Base-by-base conservation (phyloP, 768 basidiomycete genomes). In the Trametes sanguinea region DNA sequence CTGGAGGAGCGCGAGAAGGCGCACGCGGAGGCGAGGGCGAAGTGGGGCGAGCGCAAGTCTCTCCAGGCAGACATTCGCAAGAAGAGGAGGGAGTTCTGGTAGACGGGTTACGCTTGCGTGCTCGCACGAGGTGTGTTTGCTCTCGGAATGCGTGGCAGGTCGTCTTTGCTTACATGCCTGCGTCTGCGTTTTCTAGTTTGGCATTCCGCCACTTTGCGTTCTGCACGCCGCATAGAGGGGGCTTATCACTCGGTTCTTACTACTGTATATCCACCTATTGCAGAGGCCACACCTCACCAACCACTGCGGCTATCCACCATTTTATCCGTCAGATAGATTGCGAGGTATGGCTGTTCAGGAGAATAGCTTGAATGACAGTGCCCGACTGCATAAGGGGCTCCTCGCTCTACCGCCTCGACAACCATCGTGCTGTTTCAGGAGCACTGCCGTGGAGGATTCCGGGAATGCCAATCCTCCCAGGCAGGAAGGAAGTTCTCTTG, bases 11-110 rank as follows among this genome's bases (percentile, higher is more conserved):
- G 83, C 60, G 82, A 86, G 22, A 75, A 67, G 53, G 75, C 75
- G 67, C 84, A 86, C 59, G 80, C 75, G 57, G 74, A 71, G 54
- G 71, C 75, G 33, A 78, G 84, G 64, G 81, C 76, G 30, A 76
- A 78, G 62, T 93, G 92, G 92, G 87, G 89, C 27, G 88, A 92
- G 75, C 81, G 81, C 70, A 87, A 86, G 73, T 67, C 79, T 45
- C 76, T 87, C 57, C 77, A 83, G 4, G 80, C 78, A 72, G 87
- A 86, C n/a, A 84, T 92, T 52, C 76, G 81, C 66, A 78, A 78
- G 70, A 90, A 87, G 74, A 81, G 90, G 65, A 83, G 83, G 66
- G 81, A 85, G 71, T 80, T 87, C 69, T 94, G 92, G 92, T 94
- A 80, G 68, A 51, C 27, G 14, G 27, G 47, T 30, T 40, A 14